Percentiles rank a stretch among this genome's conserved stretches.
Evolutionary conservation across 2,329 filamentous ascomycete species (phyloP).

Genomic region (Colletotrichum godetiae): DNA sequence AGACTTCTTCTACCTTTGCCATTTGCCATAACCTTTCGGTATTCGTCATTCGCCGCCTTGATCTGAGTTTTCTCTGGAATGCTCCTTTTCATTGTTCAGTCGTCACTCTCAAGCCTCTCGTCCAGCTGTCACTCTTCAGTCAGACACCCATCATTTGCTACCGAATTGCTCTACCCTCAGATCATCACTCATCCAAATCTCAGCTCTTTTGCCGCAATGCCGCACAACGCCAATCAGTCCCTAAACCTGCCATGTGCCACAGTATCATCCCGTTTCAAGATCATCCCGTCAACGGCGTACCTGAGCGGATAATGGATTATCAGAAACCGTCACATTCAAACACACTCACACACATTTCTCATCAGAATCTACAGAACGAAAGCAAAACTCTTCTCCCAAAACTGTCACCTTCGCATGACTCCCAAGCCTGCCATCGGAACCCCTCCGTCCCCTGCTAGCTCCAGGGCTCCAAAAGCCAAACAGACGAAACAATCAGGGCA

Average conservation of each 20-base stretch:
- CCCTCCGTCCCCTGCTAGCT: slow-evolving; percentile 7
- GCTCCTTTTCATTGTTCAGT: neutral
- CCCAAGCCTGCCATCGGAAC: neutral
- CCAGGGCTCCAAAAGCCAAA: slow-evolving; percentile 6
- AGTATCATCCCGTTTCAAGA: neutral
- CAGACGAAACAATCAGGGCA: slow-evolving; percentile 19
- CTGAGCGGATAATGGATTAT: neutral
- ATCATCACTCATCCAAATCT: neutral
- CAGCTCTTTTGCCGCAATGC: neutral
- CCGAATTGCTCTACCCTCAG: neutral
- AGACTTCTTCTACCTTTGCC: neutral
- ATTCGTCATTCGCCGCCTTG: slow-evolving; percentile 1
- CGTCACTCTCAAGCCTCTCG: neutral
- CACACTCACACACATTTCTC: neutral
- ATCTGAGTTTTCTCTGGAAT: neutral
- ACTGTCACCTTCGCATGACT: slow-evolving; percentile 8
- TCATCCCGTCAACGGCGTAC: neutral
- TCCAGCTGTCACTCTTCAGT: too few species aligned
- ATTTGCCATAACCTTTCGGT: neutral
- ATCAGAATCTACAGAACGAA: neutral
- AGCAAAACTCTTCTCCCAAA: neutral
- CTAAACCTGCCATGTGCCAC: neutral
- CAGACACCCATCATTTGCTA: neutral
- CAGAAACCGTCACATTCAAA: neutral
- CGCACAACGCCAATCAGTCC: neutral